Base-by-base conservation (phyloP, 2,329 filamentous ascomycete genomes). In the Neofusicoccum laricinum region DNA sequence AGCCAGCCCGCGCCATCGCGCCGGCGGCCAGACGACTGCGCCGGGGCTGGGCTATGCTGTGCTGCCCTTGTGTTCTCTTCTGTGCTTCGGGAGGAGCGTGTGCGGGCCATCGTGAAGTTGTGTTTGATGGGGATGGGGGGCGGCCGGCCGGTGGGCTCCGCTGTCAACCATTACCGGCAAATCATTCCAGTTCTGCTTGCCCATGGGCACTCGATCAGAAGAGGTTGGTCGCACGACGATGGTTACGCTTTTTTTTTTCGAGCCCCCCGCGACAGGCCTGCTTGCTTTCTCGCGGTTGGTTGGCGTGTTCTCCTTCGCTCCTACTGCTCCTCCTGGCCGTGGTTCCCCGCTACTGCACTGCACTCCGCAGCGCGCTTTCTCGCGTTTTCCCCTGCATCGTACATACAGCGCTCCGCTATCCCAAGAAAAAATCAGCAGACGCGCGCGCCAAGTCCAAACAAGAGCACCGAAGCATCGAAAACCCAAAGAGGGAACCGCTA, bases 401-500 rank as follows among this genome's bases (percentile, higher is more conserved):
- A 14, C 21, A 5, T 48, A 19, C 45, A 48, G 21, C 45, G 45
- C 45, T 48, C 45, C 21, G 5, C 21, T 6, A n/a, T 30, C 25
- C 25, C 25, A 30, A 30, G 25, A 7, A 30, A 7, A 30, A 30
- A 48, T 48, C 21, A 48, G 6, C 21, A 30, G 21, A 25, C 21
- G 45, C 7, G 30, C 21, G 45, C 45, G 45, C 45, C 45, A 48
- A 48, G 45, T 48, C 21, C 45, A 8, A 25, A 48, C 45, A 25
- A 41, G n/a, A 15, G 19, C 53, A 58, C 53, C 43, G 32, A n/a
- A 59, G 55, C 55, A 59, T 36, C 40, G 25, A 43, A 59, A 48
- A 46, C 40, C 55, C n/a, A 15, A 59, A 19, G 6, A 1, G 55
- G 41, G 25, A 59, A 34, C 2, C 0, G n/a, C 21, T 45, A 45